Base-by-base conservation (phyloP, 768 basidiomycete genomes). In the Chlorophyllum brunneum region DNA sequence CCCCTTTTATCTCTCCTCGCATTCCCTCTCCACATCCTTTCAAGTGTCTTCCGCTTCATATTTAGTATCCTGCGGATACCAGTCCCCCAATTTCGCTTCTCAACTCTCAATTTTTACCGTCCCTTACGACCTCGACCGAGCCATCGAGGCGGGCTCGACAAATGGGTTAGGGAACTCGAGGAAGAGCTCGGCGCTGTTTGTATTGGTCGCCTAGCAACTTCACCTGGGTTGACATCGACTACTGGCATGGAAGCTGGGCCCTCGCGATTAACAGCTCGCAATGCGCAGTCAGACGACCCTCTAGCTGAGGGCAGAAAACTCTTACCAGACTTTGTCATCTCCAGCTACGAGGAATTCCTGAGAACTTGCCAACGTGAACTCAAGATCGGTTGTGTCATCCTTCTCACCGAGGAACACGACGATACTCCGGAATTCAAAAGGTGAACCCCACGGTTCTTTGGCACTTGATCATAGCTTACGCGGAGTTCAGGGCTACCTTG, bases 341-440 rank as follows among this genome's bases (percentile, higher is more conserved):
- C 88, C 1, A 77, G 80, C 15, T 98, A 98, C 64, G 92, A 98
- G 56, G 79, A 85, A 3, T 86, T 86, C 34, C 67, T 95, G 56
- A 75, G 80, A 47, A 62, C 66, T 33, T 88, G 91, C 54, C 81
- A 92, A 63, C 79, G 74, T 44, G 88, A 95, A 38, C 70, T 75
- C 18, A 81, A 80, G 64, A 76, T 97, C 46, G 85, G 85, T 0
- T 90, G 92, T 60, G 79, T 94, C 2, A 68, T 98, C 3, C 72
- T 98, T 26, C 84, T 92, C 52, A 92, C 88, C 59, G 83, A 84
- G 31, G 94, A 97, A 63, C 94, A 99, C 59, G 93, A 98, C 63
- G 85, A 93, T 57, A 88, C 87, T 20, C 71, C 82, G 1, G 86
- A 84, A 56, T 98, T 98, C 72, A 95, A 95, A 68, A 78, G 84